Percentiles rank a stretch among this genome's conserved stretches.
phyloP scores from a whole-genome alignment of 2,329 filamentous ascomycete genomes.

The Monosporascus cannonballus region DNA sequence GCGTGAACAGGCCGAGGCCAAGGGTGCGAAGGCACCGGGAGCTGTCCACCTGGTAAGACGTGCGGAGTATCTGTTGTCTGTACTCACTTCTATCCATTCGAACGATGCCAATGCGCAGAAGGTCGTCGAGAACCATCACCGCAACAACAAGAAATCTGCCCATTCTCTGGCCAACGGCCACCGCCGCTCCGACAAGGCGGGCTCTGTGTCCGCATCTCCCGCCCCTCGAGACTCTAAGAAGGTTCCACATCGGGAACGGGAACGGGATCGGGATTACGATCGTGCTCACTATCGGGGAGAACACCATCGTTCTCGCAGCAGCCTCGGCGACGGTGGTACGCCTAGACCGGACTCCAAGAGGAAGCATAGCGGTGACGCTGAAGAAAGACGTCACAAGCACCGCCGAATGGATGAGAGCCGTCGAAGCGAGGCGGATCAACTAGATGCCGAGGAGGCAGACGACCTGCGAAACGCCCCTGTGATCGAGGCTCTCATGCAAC shows the following conservation, averaged over 20 bases:
- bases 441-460: slow-evolving; percentile 35
- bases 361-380: slow-evolving; percentile 50
- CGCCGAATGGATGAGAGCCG: slow-evolving; percentile 43
- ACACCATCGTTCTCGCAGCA: slow-evolving; percentile 44
- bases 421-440: slow-evolving; percentile 28
- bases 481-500: slow-evolving; percentile 27
- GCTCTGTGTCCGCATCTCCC: slow-evolving; percentile 65
- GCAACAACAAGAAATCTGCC: slow-evolving; percentile 77
- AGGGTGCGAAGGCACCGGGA: slow-evolving; percentile 86
- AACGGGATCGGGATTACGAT: slow-evolving; percentile 40
- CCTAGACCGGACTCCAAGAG: slow-evolving; percentile 53
- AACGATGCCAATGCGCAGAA: slow-evolving; percentile 70
- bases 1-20: slow-evolving; percentile 70
- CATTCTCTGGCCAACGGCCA: slow-evolving; percentile 49
- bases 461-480: slow-evolving; percentile 26
- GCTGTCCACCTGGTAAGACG: slow-evolving; percentile 93
- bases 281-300: slow-evolving; percentile 37
- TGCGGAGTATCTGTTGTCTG: slow-evolving; percentile 91
- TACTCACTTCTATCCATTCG: slow-evolving; percentile 79
- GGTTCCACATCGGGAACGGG: slow-evolving; percentile 40
- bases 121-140: slow-evolving; percentile 85
- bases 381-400: slow-evolving; percentile 45
- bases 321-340: slow-evolving; percentile 44
- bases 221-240: slow-evolving; percentile 51
- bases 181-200: slow-evolving; percentile 51